A percentile compares a stretch with the other conserved stretches of the same genome.
These are phyloP conservation scores for Piper betle DNA, from an alignment of 164 flowering plant genomes.

Conservation along the genomic window DNA sequence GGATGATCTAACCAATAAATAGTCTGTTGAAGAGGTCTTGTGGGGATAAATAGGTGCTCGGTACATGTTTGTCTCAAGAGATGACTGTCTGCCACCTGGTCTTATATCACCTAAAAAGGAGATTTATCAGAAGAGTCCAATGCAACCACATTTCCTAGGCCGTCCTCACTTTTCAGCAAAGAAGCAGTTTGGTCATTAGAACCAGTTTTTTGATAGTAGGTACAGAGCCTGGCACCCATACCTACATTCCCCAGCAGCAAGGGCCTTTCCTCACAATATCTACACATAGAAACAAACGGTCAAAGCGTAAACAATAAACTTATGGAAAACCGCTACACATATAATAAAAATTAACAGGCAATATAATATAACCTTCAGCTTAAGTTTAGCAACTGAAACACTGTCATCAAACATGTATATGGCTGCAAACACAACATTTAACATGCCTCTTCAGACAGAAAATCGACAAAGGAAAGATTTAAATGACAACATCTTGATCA, in stretches of 20 bases:
- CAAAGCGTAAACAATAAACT: neutral
- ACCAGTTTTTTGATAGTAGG: constrained; percentile 75
- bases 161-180: constrained; percentile 34
- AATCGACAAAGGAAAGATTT: too few relatives aligned
- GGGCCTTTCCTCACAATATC: constrained; percentile 98
- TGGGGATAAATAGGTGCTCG: constrained; percentile 27
- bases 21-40: too few relatives aligned
- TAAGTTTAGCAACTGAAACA: too few relatives aligned
- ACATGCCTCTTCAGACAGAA: too few relatives aligned
- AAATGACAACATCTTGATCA: too few relatives aligned
- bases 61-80: constrained; percentile 87
- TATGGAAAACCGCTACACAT: neutral
- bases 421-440: too few relatives aligned
- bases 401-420: too few relatives aligned
- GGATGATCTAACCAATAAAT: too few relatives aligned
- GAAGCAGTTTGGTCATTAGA: constrained; percentile 63
- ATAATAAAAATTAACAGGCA: too few relatives aligned
- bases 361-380: too few relatives aligned
- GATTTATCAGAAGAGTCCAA: constrained; percentile 92
- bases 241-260: constrained; percentile 80
- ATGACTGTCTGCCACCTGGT: constrained; percentile 73
- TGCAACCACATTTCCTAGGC: constrained; percentile 50
- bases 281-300: constrained; percentile 8
- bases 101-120: constrained; percentile 85
- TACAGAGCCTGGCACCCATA: constrained; percentile 93